Evolutionary conservation across 2,329 filamentous ascomycete genomes (phyloP), one percentile per base, ranked within the genome.

Genomic region (Chaetomiaceae sp.): DNA sequence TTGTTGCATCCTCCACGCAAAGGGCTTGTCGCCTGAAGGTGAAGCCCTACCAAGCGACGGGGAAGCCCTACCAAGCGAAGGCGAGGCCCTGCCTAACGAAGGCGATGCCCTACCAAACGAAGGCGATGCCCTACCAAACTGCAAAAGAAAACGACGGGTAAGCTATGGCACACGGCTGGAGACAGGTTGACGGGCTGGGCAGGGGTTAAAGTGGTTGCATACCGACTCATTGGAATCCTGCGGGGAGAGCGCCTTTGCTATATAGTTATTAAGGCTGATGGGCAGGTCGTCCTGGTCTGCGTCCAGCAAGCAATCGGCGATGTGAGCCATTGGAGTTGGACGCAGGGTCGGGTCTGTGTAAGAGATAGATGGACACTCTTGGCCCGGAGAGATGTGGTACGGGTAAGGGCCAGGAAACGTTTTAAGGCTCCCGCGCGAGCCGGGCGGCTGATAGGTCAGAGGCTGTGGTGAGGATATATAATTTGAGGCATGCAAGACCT

Each of bases 1-100:
- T 54, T 79, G 76, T 56, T 78, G 73, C 77, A 83, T 81, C 63
- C 78, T 81, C 78, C 77, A 81, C 42, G 73, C 64, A 60, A 73
- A 76, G 13, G 75, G 68, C 66, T 77, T 81, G 52, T 78, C 75
- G 46, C 58, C 59, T 20, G 58, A 57, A 27, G 55, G 55, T 48
- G 60, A 66, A 44, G 63, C 59, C 56, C 61, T 59, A n/a, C n/a
- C n/a, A n/a, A n/a, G n/a, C n/a, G n/a, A n/a, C n/a, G n/a, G n/a
- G n/a, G n/a, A n/a, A n/a, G n/a, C n/a, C n/a, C n/a, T n/a, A n/a
- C n/a, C n/a, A n/a, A n/a, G n/a, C n/a, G n/a, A n/a, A n/a, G n/a
- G n/a, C n/a, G n/a, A n/a, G n/a, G n/a, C n/a, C n/a, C n/a, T n/a
- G n/a, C n/a, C n/a, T n/a, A n/a, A n/a, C n/a, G n/a, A n/a, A n/a